Percentiles rank a stretch among this genome's conserved stretches.
These are phyloP conservation scores for Ganoderma leucocontextum DNA, from an alignment of 1,284 basidiomycete species.

Conservation along the genomic window DNA sequence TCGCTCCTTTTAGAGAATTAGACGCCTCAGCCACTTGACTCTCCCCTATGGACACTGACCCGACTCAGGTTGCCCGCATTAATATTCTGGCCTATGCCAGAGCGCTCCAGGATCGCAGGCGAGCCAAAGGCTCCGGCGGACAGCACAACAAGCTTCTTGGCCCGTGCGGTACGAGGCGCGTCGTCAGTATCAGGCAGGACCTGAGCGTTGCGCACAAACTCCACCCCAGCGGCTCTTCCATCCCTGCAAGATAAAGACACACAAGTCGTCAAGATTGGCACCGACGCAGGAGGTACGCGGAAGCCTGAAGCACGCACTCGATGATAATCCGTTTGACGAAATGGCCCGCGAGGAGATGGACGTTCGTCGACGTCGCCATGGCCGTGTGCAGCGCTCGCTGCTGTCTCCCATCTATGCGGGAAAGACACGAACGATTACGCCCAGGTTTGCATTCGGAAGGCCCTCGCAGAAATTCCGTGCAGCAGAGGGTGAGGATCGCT, in stretches of 20 bases:
- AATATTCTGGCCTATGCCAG: constrained; percentile 42
- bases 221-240: constrained; percentile 63
- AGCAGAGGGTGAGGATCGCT: not conserved
- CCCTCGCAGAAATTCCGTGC: not conserved
- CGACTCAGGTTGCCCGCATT: no score
- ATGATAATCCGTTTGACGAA: constrained; percentile 41
- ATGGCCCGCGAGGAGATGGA: constrained; percentile 37
- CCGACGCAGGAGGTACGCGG: no score
- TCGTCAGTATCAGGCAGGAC: constrained; percentile 32
- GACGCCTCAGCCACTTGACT: no score
- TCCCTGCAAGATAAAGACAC: constrained; percentile 43
- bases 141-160: constrained; percentile 55
- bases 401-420: not conserved
- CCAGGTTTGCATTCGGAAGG: not conserved
- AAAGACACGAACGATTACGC: not conserved
- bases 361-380: constrained; percentile 28
- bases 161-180: constrained; percentile 41
- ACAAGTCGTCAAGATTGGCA: not conserved
- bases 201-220: constrained; percentile 53
- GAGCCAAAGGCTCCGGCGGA: constrained; percentile 48
- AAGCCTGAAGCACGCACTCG: constrained; percentile 26
- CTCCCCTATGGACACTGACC: no score
- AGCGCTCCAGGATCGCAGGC: constrained; percentile 43
- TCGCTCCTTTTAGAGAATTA: no score
- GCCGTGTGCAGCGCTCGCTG: constrained; percentile 55